phyloP scores from a whole-genome alignment of 768 basidiomycete species.

The Kwoniella newhampshirensis region DNA sequence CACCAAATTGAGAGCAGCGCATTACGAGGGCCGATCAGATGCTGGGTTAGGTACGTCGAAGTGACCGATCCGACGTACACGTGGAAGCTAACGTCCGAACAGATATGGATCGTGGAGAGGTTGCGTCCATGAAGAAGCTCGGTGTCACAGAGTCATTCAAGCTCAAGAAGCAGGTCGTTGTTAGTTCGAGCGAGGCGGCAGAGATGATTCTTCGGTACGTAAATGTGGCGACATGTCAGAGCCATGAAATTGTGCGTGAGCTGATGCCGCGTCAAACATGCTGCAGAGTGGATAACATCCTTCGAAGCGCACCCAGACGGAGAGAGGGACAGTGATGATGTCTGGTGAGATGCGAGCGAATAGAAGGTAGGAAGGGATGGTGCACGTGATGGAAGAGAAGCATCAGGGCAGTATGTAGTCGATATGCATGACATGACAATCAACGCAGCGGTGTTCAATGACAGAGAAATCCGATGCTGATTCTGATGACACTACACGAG shows the following conservation, averaged over 20 bases:
- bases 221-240: too few species aligned
- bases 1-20: conserved; percentile 81
- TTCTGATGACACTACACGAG: too few species aligned
- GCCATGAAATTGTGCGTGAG: conserved; percentile 12
- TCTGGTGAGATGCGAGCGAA: too few species aligned
- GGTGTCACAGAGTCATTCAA: conserved; percentile 97
- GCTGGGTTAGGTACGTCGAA: conserved; percentile 75
- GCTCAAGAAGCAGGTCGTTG: conserved; percentile 89
- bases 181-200: conserved; percentile 91
- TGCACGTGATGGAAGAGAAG: neutral
- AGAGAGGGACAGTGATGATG: conserved; percentile 61
- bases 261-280: neutral
- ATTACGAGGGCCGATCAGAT: conserved; percentile 82
- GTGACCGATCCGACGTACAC: neutral
- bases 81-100: neutral
- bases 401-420: neutral
- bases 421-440: conserved; percentile 1
- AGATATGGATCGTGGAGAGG: conserved; percentile 85
- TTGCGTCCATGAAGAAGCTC: conserved; percentile 82
- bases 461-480: too few species aligned
- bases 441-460: too few species aligned
- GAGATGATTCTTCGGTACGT: conserved; percentile 93
- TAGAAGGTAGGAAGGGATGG: neutral
- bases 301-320: conserved; percentile 78
- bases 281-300: conserved; percentile 82